Conservation (phyloP, 1,284 basidiomycete species). For the Coniferiporia weirii region DNA sequence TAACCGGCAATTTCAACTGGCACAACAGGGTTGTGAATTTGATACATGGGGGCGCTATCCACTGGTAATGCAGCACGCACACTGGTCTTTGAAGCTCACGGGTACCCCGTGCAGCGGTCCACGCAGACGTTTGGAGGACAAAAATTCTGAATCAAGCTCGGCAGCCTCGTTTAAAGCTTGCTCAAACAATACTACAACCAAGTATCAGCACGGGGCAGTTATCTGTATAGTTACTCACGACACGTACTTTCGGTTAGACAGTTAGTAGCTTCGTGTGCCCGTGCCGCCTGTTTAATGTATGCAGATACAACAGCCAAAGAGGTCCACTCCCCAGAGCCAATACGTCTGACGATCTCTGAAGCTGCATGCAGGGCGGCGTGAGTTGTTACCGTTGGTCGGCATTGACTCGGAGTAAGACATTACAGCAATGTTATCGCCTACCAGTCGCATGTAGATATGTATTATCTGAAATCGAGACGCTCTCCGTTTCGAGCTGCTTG, state of each 20-base stretch:
- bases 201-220: background rate
- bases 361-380: constrained; percentile 34
- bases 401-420: background rate
- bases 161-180: constrained; percentile 59
- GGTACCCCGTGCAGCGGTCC: constrained; percentile 84
- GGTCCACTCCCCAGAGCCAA: constrained; percentile 63
- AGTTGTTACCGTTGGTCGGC: background rate
- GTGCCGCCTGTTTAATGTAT: constrained; percentile 61
- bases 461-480: constrained; percentile 9
- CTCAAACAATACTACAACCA: constrained; percentile 56
- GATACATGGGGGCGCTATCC: background rate
- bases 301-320: constrained; percentile 67
- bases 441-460: constrained; percentile 26
- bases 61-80: constrained; percentile 31
- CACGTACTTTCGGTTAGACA: constrained; percentile 70
- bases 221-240: background rate
- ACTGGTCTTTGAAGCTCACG: constrained; percentile 70
- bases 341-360: constrained; percentile 55
- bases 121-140: constrained; percentile 48
- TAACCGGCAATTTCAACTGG: constrained; percentile 53
- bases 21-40: constrained; percentile 1
- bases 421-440: constrained; percentile 9
- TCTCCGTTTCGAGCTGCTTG: constrained; percentile 20
- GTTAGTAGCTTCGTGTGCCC: constrained; percentile 65
- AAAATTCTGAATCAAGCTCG: constrained; percentile 63